These are phyloP conservation scores for Asterochloris sp. DNA, from an alignment of 139 green algal genomes.

Conservation along the genomic window DNA sequence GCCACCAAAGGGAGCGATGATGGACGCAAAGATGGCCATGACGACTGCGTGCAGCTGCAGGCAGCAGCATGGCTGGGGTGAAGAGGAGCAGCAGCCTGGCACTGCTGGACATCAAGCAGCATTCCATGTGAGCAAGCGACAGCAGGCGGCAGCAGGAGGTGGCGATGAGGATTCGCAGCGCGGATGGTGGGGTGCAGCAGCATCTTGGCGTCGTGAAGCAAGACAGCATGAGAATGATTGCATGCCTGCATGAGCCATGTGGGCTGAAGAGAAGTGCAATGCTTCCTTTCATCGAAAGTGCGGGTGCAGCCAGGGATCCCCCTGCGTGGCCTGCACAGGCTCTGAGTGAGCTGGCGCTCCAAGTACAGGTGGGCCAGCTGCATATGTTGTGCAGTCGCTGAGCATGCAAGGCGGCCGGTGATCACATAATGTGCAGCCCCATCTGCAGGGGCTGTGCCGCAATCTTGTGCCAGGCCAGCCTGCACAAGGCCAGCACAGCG, in stretches of 20 bases:
- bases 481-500: neutral
- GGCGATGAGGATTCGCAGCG: neutral
- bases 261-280: too few species aligned
- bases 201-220: too few species aligned
- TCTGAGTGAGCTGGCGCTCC: neutral
- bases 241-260: neutral
- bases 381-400: neutral
- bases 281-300: too few species aligned
- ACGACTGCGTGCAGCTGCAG: slow-evolving; percentile 47
- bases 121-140: neutral
- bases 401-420: neutral
- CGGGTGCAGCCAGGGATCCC: too few species aligned
- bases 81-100: neutral
- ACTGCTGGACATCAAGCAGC: neutral
- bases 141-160: neutral
- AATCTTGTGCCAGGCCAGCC: slow-evolving; percentile 8
- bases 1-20: slow-evolving; percentile 95
- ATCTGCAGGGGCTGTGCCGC: slow-evolving; percentile 42
- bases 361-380: too few species aligned
- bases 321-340: neutral
- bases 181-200: neutral
- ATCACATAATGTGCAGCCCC: slow-evolving; percentile 19
- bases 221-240: neutral
- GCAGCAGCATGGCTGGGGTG: neutral
- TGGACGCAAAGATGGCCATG: slow-evolving; percentile 88